Conservation (phyloP, 192 early-diverging fungal genomes). For the Spizellomyces punctatus region DNA sequence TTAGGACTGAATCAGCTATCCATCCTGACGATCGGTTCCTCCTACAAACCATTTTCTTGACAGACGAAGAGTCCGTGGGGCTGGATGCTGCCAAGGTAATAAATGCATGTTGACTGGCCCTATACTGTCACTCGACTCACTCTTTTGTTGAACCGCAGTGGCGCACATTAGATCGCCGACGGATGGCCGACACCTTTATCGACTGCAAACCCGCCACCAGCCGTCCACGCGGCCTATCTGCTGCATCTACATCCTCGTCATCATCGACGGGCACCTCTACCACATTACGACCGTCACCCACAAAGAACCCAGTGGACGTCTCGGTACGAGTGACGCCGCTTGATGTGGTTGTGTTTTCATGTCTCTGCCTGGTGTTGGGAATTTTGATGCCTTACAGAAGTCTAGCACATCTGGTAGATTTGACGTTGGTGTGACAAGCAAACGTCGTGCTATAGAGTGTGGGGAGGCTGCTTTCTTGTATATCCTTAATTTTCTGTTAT, state of each 20-base stretch:
- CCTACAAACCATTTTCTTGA: constrained; percentile 56
- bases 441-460: background rate
- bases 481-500: background rate
- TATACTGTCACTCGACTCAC: background rate
- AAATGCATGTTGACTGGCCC: background rate
- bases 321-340: constrained; percentile 14
- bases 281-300: background rate
- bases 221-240: constrained; percentile 5
- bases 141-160: constrained; percentile 3
- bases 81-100: constrained; percentile 57
- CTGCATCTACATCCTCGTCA: background rate
- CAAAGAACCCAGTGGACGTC: background rate
- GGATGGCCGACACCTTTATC: constrained; percentile 28
- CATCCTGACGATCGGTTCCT: constrained; percentile 56
- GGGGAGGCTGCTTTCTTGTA: background rate
- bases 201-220: constrained; percentile 18
- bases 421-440: background rate
- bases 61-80: constrained; percentile 42
- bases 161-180: constrained; percentile 14
- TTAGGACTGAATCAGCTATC: constrained; percentile 26
- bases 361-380: constrained; percentile 28
- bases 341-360: constrained; percentile 14
- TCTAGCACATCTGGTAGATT: background rate
- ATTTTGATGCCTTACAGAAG: constrained; percentile 21
- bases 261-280: background rate